These are phyloP conservation scores for Diaporthe longicolla DNA, from an alignment of 2,329 filamentous ascomycete species.

Conservation along the genomic window DNA sequence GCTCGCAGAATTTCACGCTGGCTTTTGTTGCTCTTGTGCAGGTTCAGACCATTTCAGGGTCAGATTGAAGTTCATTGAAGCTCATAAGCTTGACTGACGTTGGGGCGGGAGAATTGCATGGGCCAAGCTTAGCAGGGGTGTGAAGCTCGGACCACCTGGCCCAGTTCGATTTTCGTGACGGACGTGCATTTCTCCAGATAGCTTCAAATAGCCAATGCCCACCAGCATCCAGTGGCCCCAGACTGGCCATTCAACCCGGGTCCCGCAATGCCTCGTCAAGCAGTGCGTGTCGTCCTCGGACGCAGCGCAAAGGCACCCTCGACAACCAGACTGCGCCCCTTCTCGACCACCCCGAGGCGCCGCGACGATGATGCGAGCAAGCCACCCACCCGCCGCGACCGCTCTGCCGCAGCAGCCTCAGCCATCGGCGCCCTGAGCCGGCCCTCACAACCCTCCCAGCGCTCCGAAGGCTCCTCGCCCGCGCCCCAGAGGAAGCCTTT, in stretches of 20 bases:
- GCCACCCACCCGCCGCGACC: conserved; percentile 31
- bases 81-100: neutral
- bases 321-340: conserved; percentile 28
- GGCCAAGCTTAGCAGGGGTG: neutral
- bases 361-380: conserved; percentile 33
- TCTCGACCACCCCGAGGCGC: conserved; percentile 37
- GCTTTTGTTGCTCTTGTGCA: neutral
- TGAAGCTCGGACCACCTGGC: conserved; percentile 31
- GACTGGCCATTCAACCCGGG: neutral
- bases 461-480: neutral
- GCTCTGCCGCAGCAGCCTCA: conserved; percentile 42
- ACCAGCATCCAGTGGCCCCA: conserved; percentile 12
- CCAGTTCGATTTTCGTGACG: conserved; percentile 28
- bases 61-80: neutral
- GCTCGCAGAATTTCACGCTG: too few relatives aligned
- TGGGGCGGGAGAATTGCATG: neutral
- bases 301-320: conserved; percentile 33
- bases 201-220: neutral
- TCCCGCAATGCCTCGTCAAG: conserved; percentile 42
- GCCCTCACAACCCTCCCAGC: conserved; percentile 12
- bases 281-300: conserved; percentile 43
- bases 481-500: neutral
- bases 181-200: conserved; percentile 20
- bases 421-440: conserved; percentile 39
- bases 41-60: too few relatives aligned